These are phyloP conservation scores for Podosphaera fusca DNA, from an alignment of 2,329 filamentous ascomycete genomes.

Conservation along the genomic window DNA sequence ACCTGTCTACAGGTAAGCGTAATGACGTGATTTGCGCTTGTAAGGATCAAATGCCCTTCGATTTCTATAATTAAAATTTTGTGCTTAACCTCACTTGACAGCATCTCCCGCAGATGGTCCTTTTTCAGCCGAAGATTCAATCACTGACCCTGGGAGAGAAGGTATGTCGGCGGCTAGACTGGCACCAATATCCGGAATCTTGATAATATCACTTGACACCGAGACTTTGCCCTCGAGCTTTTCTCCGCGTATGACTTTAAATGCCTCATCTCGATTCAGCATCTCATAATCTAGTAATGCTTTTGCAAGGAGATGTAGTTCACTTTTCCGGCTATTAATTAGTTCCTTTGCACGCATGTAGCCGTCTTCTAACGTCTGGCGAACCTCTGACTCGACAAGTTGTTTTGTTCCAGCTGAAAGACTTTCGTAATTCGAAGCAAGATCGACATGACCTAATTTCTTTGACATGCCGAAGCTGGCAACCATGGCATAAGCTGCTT, in stretches of 20 bases:
- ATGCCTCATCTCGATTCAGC: slow-evolving; percentile 67
- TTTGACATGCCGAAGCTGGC: slow-evolving; percentile 77
- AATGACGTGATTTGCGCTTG: background rate
- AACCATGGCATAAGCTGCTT: slow-evolving; percentile 68
- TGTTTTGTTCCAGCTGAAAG: slow-evolving; percentile 73
- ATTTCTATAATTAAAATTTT: background rate
- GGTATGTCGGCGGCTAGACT: slow-evolving; percentile 5
- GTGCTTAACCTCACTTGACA: slow-evolving; percentile 6
- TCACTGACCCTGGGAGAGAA: slow-evolving; percentile 10
- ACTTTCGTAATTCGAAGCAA: slow-evolving; percentile 54
- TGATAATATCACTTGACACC: slow-evolving; percentile 36
- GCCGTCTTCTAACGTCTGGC: slow-evolving; percentile 60
- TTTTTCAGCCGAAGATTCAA: slow-evolving; percentile 6
- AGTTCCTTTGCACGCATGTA: slow-evolving; percentile 50
- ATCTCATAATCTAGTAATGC: slow-evolving; percentile 91
- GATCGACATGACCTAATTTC: slow-evolving; percentile 72
- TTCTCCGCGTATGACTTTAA: slow-evolving; percentile 73
- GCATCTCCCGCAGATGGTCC: slow-evolving; percentile 11
- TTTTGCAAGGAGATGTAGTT: slow-evolving; percentile 70
- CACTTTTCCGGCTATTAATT: slow-evolving; percentile 51
- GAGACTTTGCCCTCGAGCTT: slow-evolving; percentile 47
- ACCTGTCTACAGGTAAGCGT: too few species aligned
- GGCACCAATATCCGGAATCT: slow-evolving; percentile 29
- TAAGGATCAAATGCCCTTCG: background rate
- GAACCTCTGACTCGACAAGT: slow-evolving; percentile 72